phyloP scores from a whole-genome alignment of 805 yeast species.

The Yamadazyma philogaea region DNA sequence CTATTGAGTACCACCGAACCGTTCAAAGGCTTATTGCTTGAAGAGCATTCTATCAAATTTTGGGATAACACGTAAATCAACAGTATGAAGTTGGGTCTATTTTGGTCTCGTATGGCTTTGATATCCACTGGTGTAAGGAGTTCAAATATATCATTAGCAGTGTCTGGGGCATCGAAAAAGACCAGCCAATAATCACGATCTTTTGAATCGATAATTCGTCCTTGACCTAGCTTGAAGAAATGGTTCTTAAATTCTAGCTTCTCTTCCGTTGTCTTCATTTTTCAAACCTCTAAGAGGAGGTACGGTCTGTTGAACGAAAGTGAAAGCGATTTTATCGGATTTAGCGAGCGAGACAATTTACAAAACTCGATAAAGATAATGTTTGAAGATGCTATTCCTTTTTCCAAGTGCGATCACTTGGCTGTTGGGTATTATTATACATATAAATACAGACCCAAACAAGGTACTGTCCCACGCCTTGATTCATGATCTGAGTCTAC shows the following conservation, averaged over 20 bases:
- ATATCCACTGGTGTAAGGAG: conserved; percentile 57
- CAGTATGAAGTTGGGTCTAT: conserved; percentile 53
- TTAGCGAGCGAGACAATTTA: background rate
- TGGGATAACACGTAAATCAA: conserved; percentile 38
- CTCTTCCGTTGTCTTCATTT: conserved; percentile 77
- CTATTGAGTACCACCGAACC: conserved; percentile 51
- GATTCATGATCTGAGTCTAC: background rate
- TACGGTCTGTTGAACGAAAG: too few species aligned
- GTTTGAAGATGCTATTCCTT: background rate
- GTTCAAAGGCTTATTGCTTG: conserved; percentile 3
- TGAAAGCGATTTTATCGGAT: background rate
- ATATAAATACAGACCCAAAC: background rate
- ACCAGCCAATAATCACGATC: conserved; percentile 29
- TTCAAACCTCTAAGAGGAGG: background rate
- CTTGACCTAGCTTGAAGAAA: conserved; percentile 54
- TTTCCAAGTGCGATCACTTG: background rate
- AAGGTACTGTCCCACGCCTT: background rate
- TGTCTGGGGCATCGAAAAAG: conserved; percentile 39
- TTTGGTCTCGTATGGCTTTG: conserved; percentile 54
- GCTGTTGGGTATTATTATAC: background rate
- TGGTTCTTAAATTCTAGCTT: conserved; percentile 58
- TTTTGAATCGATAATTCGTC: conserved; percentile 27
- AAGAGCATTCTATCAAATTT: conserved; percentile 21
- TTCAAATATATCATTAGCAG: conserved; percentile 56
- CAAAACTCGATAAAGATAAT: too few species aligned